Percentiles rank a stretch among this genome's conserved stretches.
Conservation (phyloP, 306 rosid genomes). For the Mucuna pruriens region DNA sequence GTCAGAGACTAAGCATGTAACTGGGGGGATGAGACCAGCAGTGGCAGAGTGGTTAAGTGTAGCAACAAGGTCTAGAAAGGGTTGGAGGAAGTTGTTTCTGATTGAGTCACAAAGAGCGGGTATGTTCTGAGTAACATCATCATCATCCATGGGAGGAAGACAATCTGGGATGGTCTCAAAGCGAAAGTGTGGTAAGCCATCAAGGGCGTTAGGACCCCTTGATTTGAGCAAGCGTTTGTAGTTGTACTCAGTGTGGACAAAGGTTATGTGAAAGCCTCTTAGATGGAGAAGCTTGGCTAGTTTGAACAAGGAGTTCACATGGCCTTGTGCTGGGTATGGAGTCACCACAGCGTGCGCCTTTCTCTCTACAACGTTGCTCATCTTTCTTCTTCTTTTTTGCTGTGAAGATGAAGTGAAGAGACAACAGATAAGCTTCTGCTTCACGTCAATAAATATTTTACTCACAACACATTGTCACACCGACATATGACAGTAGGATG, state of each 20-base stretch:
- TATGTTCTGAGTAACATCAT: not conserved
- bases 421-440: too few species aligned
- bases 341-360: not conserved
- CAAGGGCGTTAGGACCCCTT: not conserved
- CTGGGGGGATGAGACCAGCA: conserved; percentile 15
- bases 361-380: conserved; percentile 24
- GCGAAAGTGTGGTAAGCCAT: not conserved
- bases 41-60: conserved; percentile 10
- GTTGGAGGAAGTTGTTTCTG: not conserved
- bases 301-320: not conserved
- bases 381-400: too few species aligned
- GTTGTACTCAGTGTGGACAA: conserved; percentile 7
- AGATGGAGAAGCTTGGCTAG: not conserved
- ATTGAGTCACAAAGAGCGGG: conserved; percentile 13
- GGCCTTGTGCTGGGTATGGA: not conserved
- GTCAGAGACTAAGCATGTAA: conserved; percentile 33
- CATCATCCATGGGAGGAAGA: conserved; percentile 12
- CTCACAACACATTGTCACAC: too few species aligned
- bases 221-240: conserved; percentile 11
- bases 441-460: too few species aligned
- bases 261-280: conserved; percentile 16
- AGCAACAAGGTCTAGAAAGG: conserved; percentile 18
- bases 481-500: too few species aligned
- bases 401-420: too few species aligned
- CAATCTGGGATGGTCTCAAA: conserved; percentile 40